Conservation (phyloP, 1,284 basidiomycete genomes). For the Ustilago tritici region DNA sequence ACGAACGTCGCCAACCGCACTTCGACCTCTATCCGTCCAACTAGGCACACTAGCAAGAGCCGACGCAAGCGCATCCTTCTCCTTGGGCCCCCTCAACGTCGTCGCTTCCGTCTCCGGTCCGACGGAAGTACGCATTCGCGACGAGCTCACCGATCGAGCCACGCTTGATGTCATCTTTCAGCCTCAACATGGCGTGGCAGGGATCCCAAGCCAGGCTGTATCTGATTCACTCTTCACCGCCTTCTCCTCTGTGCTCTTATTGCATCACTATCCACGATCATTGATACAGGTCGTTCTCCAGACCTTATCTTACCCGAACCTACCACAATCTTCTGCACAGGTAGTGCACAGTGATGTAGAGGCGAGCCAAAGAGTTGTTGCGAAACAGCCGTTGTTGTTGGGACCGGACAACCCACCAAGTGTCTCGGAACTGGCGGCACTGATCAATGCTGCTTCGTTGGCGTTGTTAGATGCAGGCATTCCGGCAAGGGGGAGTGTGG, state of each 20-base stretch:
- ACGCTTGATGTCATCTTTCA: slow-evolving; percentile 73
- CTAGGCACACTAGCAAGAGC: slow-evolving; percentile 42
- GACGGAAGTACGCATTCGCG: slow-evolving; percentile 73
- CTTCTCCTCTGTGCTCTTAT: slow-evolving; percentile 69
- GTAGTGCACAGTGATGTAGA: slow-evolving; percentile 11
- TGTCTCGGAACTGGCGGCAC: slow-evolving; percentile 70
- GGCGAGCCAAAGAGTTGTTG: slow-evolving; percentile 24
- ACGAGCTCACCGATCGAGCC: slow-evolving; percentile 73
- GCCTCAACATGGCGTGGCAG: slow-evolving; percentile 72
- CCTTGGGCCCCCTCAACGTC: slow-evolving; percentile 46
- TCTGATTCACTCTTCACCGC: slow-evolving; percentile 27
- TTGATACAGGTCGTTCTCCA: slow-evolving; percentile 78
- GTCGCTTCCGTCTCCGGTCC: slow-evolving; percentile 72
- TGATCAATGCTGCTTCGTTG: slow-evolving; percentile 74
- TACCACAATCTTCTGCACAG: slow-evolving; percentile 28
- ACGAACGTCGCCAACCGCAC: slow-evolving; percentile 35
- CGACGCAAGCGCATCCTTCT: slow-evolving; percentile 59
- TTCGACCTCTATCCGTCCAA: slow-evolving; percentile 37
- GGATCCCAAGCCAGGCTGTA: slow-evolving; percentile 44
- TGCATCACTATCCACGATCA: slow-evolving; percentile 73
- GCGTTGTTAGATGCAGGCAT: slow-evolving; percentile 72
- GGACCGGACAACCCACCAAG: slow-evolving; percentile 63
- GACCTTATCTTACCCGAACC: slow-evolving; percentile 71
- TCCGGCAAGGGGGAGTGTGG: slow-evolving; percentile 70
- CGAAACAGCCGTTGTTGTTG: slow-evolving; percentile 56